phyloP scores from a whole-genome alignment of 1,139 yeast species.

The Taphrina confusa region DNA sequence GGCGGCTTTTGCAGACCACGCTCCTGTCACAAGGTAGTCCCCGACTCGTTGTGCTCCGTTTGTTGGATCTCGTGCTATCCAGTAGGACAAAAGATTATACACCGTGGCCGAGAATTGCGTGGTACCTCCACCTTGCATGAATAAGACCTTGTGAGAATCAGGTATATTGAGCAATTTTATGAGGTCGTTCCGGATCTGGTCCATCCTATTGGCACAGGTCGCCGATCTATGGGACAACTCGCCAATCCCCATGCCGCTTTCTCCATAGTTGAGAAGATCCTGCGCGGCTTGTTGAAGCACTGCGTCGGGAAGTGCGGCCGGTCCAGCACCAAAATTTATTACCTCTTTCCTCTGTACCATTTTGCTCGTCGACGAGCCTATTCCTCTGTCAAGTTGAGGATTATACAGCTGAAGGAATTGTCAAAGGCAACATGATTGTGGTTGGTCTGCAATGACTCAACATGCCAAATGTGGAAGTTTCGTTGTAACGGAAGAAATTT shows the following conservation, averaged over 20 bases:
- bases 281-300: slow-evolving; percentile 85
- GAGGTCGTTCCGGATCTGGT: slow-evolving; percentile 70
- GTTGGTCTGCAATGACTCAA: too few relatives aligned
- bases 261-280: slow-evolving; percentile 71
- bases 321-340: slow-evolving; percentile 91
- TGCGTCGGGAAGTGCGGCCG: slow-evolving; percentile 80
- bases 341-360: slow-evolving; percentile 27
- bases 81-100: slow-evolving; percentile 77
- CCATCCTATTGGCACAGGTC: slow-evolving; percentile 75
- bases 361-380: too few relatives aligned
- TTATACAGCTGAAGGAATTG: too few relatives aligned
- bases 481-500: too few relatives aligned
- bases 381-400: too few relatives aligned
- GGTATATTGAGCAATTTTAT: slow-evolving; percentile 69
- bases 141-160: slow-evolving; percentile 88
- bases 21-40: slow-evolving; percentile 86
- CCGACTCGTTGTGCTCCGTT: slow-evolving; percentile 64
- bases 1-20: slow-evolving; percentile 85
- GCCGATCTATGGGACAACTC: slow-evolving; percentile 93
- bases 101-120: slow-evolving; percentile 88
- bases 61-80: slow-evolving; percentile 58
- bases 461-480: too few relatives aligned
- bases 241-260: slow-evolving; percentile 79
- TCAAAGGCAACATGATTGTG: too few relatives aligned
- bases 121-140: slow-evolving; percentile 97